Evolutionary conservation across 164 flowering plant species (phyloP), one percentile per base, ranked within the genome.

Genomic region (Berberis vulgaris): DNA sequence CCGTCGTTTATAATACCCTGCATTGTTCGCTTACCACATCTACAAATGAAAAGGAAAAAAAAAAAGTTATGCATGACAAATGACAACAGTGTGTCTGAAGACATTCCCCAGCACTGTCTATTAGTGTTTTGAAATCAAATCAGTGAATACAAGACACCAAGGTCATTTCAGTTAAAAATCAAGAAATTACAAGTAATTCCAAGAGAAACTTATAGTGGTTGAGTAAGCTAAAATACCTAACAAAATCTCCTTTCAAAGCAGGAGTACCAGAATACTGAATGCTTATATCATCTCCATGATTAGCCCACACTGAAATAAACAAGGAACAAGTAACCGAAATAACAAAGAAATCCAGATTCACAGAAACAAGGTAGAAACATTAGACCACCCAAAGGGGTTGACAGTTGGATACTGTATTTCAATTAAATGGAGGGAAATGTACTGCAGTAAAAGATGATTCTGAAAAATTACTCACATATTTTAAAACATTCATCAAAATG

Each of bases 221-320:
- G 26, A 26, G 26, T 26, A 26, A 26, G 26, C 26, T 26, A 26
- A 26, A 26, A 26, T 26, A 93, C 97, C 97, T 89, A 56, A 91
- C 97, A 83, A 87, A 91, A 71, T 94, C 97, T 73, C 99, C 97
- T 80, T 94, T 94, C 68, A 94, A 69, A 64, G 99, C 99, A 53
- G 96, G 93, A 68, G 99, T 94, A 59, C 99, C 99, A 69, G 97
- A 86, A 72, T 94, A 94, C 65, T 94, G 99, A 67, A 83, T 85
- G 82, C 99, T 94, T 63, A 94, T 75, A 10, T 94, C 96, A 79
- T 94, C 99, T 58, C 99, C 99, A 71, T 94, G 99, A 70, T 89
- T 82, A 57, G 99, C 99, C 99, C 99, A 94, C 70, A 91, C 99
- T 94, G 72, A 59, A 68, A 26, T 26, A 26, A 63, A 64, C 53